Conservation (phyloP, 106 monocot species). For the Amphibolis antarctica region DNA sequence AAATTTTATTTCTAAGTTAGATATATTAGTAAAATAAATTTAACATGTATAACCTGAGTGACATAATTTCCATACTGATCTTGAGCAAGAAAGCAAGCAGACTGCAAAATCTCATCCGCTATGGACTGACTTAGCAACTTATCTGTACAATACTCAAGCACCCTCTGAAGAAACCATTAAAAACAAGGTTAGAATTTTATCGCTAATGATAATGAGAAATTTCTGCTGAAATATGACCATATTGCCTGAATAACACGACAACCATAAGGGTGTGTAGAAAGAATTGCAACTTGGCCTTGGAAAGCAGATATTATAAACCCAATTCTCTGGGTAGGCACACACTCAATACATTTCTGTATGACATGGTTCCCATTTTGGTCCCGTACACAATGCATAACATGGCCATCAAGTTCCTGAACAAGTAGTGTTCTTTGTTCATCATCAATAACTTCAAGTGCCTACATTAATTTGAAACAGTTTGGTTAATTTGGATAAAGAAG, state of each 20-base stretch:
- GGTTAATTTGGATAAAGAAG: background rate
- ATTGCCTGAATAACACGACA: conserved; percentile 94
- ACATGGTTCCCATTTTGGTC: conserved; percentile 99
- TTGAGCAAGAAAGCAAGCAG: conserved; percentile 72
- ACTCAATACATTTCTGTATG: conserved; percentile 97
- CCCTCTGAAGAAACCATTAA: conserved; percentile 40
- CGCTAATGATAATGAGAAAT: background rate
- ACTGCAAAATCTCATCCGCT: conserved; percentile 86
- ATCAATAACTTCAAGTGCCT: conserved; percentile 97
- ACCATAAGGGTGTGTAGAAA: conserved; percentile 55
- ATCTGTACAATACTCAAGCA: conserved; percentile 77
- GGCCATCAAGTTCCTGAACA: conserved; percentile 80
- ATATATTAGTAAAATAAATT: background rate
- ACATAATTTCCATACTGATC: conserved; percentile 99
- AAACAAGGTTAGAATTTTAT: background rate
- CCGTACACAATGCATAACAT: conserved; percentile 84
- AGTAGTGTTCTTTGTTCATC: conserved; percentile 73
- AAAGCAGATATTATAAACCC: conserved; percentile 1
- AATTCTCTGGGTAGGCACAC: conserved; percentile 53
- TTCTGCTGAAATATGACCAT: background rate
- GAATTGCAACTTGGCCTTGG: background rate
- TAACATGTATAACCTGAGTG: conserved; percentile 51
- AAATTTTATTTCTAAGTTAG: background rate
- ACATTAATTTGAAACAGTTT: background rate
- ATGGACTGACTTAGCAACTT: conserved; percentile 57